Evolutionary conservation across 768 basidiomycete species (phyloP), one percentile per base, ranked within the genome.

Genomic region (Pleurotus ostreatus): DNA sequence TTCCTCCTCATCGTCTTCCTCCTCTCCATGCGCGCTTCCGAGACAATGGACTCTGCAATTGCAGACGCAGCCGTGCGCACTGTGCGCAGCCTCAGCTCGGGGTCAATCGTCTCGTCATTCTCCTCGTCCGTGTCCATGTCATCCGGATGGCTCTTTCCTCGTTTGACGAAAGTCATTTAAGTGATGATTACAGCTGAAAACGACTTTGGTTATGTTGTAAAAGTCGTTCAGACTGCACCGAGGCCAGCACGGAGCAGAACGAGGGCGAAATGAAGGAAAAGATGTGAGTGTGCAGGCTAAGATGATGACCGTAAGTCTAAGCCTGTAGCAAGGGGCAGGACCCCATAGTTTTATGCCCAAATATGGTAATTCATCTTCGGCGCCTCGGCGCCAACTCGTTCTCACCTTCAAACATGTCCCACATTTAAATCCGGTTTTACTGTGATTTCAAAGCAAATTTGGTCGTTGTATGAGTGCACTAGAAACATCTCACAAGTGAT

Each of bases 51-150:
- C 69, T 94, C 92, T 59, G 91, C 88, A 61, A 97, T 86, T 39
- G 91, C 92, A 15, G 90, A 92, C 2, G 90, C 88, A 15, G 95
- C 95, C 1, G 95, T 97, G 63, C 88, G 87, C n/a, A 94, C 92
- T 1, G 93, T 95, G 52, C 92, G 85, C 48, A 98, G 78, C 39
- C 94, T 86, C 11, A 94, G 79, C 65, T 93, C 85, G 16, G 89
- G 88, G 76, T 98, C 94, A 62, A 92, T 86, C 55, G 70, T 72
- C 22, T 79, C 81, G 67, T 90, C 83, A 65, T 83, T 72, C 64
- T 86, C 84, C 60, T 84, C 80, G 70, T 85, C 82, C 45, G 73
- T 74, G 63, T 78, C 76, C 46, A 74, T 66, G 58, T 78, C 60
- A 59, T 69, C 68, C 25, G 68, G 68, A 46, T 74, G 67, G 15